Evolutionary conservation across 805 yeast species (phyloP).

Genomic region (Starmerella ratchasimensis): DNA sequence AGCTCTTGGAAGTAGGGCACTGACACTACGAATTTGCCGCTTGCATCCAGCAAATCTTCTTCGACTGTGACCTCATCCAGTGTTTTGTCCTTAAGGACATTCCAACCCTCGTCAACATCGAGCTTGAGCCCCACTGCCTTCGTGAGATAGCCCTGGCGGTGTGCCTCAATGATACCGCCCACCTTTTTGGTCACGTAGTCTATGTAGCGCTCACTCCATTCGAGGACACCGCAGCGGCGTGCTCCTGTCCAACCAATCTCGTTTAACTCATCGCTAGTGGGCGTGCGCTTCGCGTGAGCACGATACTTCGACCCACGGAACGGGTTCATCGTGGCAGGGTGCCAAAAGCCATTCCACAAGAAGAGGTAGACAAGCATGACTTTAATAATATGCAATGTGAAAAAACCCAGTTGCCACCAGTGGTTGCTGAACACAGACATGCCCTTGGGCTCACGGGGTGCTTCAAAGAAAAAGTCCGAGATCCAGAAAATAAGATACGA

Average conservation of each 20-base stretch:
- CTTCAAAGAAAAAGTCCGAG: slow-evolving; percentile 24
- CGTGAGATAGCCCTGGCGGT: slow-evolving; percentile 54
- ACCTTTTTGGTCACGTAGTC: slow-evolving; percentile 45
- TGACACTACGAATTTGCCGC: slow-evolving; percentile 20
- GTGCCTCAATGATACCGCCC: slow-evolving; percentile 63
- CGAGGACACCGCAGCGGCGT: slow-evolving; percentile 53
- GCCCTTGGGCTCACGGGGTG: slow-evolving; percentile 30
- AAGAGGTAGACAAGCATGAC: slow-evolving; percentile 39
- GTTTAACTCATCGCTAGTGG: slow-evolving; percentile 41
- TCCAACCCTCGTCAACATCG: slow-evolving; percentile 70
- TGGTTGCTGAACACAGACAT: slow-evolving; percentile 32
- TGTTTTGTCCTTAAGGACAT: slow-evolving; percentile 12
- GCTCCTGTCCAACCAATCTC: slow-evolving; percentile 92
- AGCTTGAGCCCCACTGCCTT: slow-evolving; percentile 46
- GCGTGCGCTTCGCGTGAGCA: not conserved
- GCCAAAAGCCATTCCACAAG: slow-evolving; percentile 58
- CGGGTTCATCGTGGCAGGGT: slow-evolving; percentile 52
- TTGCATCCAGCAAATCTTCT: slow-evolving; percentile 11
- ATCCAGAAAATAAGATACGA: slow-evolving; percentile 41
- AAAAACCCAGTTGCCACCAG: slow-evolving; percentile 65
- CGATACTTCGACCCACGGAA: slow-evolving; percentile 19
- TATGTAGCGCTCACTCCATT: slow-evolving; percentile 57
- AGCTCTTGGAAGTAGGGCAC: slow-evolving; percentile 12
- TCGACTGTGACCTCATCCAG: slow-evolving; percentile 10
- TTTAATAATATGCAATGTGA: slow-evolving; percentile 59